Conservation (phyloP, 2,329 filamentous ascomycete genomes). For the Anthostomella pinea region DNA sequence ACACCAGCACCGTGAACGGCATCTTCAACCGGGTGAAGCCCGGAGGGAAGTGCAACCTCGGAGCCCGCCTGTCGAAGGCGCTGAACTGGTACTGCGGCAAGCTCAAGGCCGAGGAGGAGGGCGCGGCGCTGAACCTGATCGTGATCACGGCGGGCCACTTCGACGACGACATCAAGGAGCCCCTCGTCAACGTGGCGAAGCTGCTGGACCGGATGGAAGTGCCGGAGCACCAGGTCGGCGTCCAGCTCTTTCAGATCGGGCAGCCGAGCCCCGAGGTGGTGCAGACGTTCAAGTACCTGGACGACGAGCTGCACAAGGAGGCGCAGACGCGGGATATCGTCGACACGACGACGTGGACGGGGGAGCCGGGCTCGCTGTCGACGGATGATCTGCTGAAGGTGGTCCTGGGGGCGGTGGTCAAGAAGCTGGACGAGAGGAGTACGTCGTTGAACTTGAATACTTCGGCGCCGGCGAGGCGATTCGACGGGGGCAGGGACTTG, state of each 20-base stretch:
- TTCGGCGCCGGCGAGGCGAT: too few species aligned
- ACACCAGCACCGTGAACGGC: constrained; percentile 1
- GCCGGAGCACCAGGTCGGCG: constrained; percentile 21
- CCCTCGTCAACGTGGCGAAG: constrained; percentile 14
- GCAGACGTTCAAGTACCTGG: constrained; percentile 18
- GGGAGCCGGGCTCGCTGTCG: constrained; percentile 10
- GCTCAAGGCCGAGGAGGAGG: constrained; percentile 3
- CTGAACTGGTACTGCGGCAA: constrained; percentile 7
- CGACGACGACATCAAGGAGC: constrained; percentile 19
- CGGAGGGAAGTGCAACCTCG: constrained; percentile 3
- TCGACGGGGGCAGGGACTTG: too few species aligned
- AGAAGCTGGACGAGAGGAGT: constrained; percentile 20
- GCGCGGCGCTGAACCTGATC: constrained; percentile 7
- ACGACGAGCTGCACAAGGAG: constrained; percentile 22
- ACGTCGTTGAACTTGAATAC: constrained; percentile 5
- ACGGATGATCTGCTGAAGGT: constrained; percentile 19
- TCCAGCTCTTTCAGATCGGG: constrained; percentile 23
- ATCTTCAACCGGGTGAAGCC: constrained; percentile 5
- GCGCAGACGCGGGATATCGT: constrained; percentile 18
- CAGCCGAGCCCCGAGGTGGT: constrained; percentile 10
- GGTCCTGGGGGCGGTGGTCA: constrained; percentile 19
- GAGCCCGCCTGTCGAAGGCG: constrained; percentile 6
- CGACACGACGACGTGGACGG: constrained; percentile 14
- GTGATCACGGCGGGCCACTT: constrained; percentile 10
- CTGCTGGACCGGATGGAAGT: constrained; percentile 17